Evolutionary conservation across 2,329 filamentous ascomycete species (phyloP).

Genomic region (Exophiala phaeomuriformis): DNA sequence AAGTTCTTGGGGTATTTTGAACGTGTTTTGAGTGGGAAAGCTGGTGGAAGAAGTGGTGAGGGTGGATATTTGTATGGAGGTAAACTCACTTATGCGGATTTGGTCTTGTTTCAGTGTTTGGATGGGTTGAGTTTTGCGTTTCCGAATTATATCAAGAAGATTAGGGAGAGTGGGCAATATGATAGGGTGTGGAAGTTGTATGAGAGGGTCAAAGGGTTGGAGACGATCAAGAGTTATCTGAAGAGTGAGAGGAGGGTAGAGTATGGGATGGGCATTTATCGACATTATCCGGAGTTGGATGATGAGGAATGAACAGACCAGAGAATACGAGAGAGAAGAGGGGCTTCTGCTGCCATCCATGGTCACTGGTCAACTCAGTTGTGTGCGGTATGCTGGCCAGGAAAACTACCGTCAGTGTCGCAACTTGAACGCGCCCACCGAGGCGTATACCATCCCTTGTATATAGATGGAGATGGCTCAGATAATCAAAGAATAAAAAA

Average conservation of each 20-base stretch:
- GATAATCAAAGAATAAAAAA: too few species aligned
- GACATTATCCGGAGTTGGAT: constrained; percentile 68
- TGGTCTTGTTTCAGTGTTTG: constrained; percentile 64
- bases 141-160: constrained; percentile 55
- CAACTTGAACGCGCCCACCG: too few species aligned
- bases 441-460: too few species aligned
- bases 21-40: constrained; percentile 53
- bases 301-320: constrained; percentile 16
- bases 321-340: too few species aligned
- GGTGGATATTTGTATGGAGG: constrained; percentile 61
- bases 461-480: too few species aligned
- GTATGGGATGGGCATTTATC: constrained; percentile 61
- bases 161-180: constrained; percentile 52
- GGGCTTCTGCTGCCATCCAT: too few species aligned
- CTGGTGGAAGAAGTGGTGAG: constrained; percentile 40
- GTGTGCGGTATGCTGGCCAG: too few species aligned
- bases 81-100: constrained; percentile 62
- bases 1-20: constrained; percentile 68
- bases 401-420: too few species aligned
- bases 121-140: constrained; percentile 58
- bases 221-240: constrained; percentile 62
- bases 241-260: constrained; percentile 55
- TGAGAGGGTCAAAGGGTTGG: constrained; percentile 54
- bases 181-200: constrained; percentile 57
- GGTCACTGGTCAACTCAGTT: too few species aligned